These are phyloP conservation scores for Cercospora zeae-maydis DNA, from an alignment of 2,329 filamentous ascomycete species.

Conservation along the genomic window DNA sequence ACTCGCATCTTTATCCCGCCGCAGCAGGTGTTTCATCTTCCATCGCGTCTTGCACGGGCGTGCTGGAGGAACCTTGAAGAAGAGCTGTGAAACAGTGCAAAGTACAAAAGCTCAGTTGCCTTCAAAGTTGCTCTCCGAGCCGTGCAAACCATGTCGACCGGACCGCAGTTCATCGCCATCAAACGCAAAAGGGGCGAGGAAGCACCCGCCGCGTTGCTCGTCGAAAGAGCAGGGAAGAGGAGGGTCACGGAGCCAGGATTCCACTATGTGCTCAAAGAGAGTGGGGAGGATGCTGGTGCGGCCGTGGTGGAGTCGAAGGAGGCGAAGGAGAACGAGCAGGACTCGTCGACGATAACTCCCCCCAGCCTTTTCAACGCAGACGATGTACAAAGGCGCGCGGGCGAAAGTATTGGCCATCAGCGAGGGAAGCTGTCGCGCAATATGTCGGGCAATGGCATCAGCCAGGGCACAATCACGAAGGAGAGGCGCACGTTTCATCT, in stretches of 20 bases:
- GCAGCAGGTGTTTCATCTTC: background rate
- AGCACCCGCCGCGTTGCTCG: conserved; percentile 29
- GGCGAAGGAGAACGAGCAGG: conserved; percentile 1
- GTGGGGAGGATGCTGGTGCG: background rate
- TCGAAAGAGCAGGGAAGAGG: conserved; percentile 29
- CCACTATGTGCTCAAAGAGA: conserved; percentile 22
- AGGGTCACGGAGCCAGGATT: conserved; percentile 13
- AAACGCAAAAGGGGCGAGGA: conserved; percentile 32
- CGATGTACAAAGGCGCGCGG: conserved; percentile 5
- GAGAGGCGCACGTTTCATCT: conserved; percentile 26
- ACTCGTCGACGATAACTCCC: background rate
- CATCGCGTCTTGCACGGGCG: background rate
- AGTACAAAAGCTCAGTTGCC: background rate
- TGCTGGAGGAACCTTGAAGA: background rate
- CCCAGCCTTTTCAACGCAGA: conserved; percentile 12
- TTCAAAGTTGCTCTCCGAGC: background rate
- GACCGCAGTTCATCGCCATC: conserved; percentile 28
- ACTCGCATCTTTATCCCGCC: background rate
- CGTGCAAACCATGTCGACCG: conserved; percentile 18
- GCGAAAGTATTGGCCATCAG: background rate
- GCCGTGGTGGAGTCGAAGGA: conserved; percentile 8
- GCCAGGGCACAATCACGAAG: conserved; percentile 8
- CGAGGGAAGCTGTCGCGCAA: conserved; percentile 14
- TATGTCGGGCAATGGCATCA: conserved; percentile 17
- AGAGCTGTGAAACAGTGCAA: background rate